Evolutionary conservation across 331 rosid genomes (phyloP).

Genomic region (Acacia concinna): DNA sequence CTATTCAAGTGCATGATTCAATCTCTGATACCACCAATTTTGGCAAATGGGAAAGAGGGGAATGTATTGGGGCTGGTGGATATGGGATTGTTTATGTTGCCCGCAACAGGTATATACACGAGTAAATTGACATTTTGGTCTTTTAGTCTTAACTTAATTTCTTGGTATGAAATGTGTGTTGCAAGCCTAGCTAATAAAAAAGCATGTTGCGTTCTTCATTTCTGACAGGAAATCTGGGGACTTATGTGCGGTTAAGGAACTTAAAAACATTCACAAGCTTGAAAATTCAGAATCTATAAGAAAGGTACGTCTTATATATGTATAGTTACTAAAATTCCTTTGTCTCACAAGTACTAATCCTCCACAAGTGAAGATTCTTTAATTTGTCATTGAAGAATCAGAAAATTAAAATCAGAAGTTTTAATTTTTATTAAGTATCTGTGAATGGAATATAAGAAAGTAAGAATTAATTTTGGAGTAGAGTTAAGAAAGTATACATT

Average conservation of each 20-base stretch:
- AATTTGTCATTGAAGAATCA: neutral
- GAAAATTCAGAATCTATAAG: conserved; percentile 31
- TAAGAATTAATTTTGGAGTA: neutral
- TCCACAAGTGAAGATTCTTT: neutral
- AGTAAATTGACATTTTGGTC: conserved; percentile 7
- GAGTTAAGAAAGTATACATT: neutral
- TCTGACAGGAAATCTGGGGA: conserved; percentile 51
- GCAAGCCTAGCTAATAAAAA: too few relatives aligned
- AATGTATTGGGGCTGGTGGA: conserved; percentile 47
- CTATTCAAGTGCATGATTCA: too few relatives aligned
- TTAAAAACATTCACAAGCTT: conserved; percentile 43
- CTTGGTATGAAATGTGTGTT: too few relatives aligned
- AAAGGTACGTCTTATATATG: conserved; percentile 34
- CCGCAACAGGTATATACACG: neutral
- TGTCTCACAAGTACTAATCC: too few relatives aligned
- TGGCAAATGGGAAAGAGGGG: neutral
- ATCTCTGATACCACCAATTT: too few relatives aligned
- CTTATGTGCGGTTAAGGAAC: conserved; percentile 62
- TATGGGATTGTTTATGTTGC: conserved; percentile 42
- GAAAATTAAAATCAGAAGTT: neutral
- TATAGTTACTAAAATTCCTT: too few relatives aligned
- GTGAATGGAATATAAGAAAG: too few relatives aligned
- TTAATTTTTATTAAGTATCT: neutral
- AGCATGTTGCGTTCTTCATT: neutral
- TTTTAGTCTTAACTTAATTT: neutral